A percentile compares a stretch with the other conserved stretches of the same genome.
Evolutionary conservation across 208 protist species (phyloP).

Genomic region (Leishmania tarentolae): DNA sequence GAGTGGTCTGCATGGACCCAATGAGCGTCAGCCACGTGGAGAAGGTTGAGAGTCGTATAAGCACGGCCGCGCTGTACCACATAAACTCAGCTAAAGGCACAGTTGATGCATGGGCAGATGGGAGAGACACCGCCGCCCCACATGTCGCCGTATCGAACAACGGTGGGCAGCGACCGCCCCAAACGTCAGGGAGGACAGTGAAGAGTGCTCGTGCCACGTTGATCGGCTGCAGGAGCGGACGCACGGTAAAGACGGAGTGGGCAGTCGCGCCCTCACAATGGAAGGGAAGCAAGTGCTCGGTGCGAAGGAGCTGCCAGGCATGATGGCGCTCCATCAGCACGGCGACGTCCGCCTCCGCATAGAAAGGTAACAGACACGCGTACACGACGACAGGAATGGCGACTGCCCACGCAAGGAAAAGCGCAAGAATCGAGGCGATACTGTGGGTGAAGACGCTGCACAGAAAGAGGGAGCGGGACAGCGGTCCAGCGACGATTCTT

Average conservation of each 20-base stretch:
- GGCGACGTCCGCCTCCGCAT: conserved; percentile 21
- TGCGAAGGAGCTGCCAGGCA: conserved; percentile 16
- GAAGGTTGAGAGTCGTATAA: conserved; percentile 18
- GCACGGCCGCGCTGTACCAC: conserved; percentile 14
- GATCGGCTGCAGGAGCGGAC: conserved; percentile 20
- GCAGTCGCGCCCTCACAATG: background rate
- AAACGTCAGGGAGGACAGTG: conserved; percentile 12
- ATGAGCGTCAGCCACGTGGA: conserved; percentile 29
- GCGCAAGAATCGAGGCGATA: conserved; percentile 5
- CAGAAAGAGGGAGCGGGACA: conserved; percentile 15
- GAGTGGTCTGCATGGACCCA: conserved; percentile 7
- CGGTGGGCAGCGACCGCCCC: background rate
- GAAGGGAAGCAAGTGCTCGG: conserved; percentile 24
- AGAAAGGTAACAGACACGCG: conserved; percentile 25
- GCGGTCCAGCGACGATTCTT: background rate
- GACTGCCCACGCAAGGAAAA: conserved; percentile 14
- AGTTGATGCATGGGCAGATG: background rate
- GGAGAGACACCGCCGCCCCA: background rate
- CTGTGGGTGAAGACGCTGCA: conserved; percentile 19
- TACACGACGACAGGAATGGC: conserved; percentile 20
- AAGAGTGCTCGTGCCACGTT: conserved; percentile 25
- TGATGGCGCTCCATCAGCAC: conserved; percentile 18
- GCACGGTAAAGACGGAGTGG: background rate
- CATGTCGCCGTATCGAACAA: conserved; percentile 23
- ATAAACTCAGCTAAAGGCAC: background rate